Conservation (phyloP, 2,329 filamentous ascomycete genomes). For the Helicocarpus griseus region DNA sequence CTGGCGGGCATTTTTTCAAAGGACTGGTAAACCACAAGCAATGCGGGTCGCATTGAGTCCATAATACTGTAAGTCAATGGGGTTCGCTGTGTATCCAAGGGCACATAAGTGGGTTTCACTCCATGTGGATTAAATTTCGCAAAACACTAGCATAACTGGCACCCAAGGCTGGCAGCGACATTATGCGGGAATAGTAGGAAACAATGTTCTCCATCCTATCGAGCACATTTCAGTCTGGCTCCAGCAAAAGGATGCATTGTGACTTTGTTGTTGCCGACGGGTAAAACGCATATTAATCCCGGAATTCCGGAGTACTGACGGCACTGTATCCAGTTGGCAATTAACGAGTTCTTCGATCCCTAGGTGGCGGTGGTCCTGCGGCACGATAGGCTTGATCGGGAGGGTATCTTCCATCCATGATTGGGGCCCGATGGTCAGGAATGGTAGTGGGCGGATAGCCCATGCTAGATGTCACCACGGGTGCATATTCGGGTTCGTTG, state of each 20-base stretch:
- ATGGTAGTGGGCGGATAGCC: constrained; percentile 31
- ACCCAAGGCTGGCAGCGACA: background rate
- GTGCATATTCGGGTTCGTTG: constrained; percentile 32
- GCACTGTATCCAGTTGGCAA: too few species aligned
- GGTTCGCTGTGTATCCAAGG: constrained; percentile 10
- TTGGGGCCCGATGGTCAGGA: constrained; percentile 33
- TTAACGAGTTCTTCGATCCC: constrained; percentile 24
- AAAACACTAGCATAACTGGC: background rate
- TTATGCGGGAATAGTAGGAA: background rate
- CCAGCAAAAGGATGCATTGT: background rate
- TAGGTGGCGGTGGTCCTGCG: constrained; percentile 30
- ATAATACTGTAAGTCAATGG: constrained; percentile 3
- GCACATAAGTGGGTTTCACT: too few species aligned
- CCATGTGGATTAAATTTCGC: too few species aligned
- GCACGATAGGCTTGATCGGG: constrained; percentile 25
- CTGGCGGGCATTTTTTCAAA: background rate
- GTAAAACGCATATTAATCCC: background rate
- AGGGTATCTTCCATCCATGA: constrained; percentile 33
- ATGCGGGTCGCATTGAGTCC: constrained; percentile 2
- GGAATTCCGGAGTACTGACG: background rate
- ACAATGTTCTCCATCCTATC: background rate
- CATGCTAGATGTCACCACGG: constrained; percentile 31
- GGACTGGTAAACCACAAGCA: background rate
- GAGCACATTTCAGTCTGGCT: background rate
- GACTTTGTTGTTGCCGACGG: background rate